Base-by-base conservation (phyloP, 225 moss, liverwort and hornwort genomes). In the Lunularia cruciata region DNA sequence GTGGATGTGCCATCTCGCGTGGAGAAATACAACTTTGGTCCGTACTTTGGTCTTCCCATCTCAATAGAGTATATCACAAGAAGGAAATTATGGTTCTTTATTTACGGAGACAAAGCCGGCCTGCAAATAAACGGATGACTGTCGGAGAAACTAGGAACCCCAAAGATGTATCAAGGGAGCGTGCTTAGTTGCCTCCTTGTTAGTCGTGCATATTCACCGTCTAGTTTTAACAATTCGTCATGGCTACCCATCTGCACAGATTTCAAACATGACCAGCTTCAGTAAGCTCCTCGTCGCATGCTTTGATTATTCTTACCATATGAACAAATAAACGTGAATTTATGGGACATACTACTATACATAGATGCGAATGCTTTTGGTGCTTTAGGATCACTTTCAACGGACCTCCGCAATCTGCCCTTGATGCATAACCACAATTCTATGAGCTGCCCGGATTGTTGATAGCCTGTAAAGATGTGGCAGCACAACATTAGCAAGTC, bases 391-490 rank as follows among this genome's bases (percentile, higher is more conserved):
- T 39, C 34, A 11, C 1, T 3, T 16, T 32, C 4, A 5, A 57
- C 78, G 22, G 71, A 94, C 94, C 94, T 95, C 95, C 63, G 83
- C 72, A 78, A 95, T 87, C 71, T 86, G 84, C 42, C 95, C 95
- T 74, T 95, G 86, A 68, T 85, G 86, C 95, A 95, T 95, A 57
- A 95, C 95, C 75, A 95, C 90, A 81, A 95, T 95, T 64, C 92
- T 87, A 83, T 88, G 83, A 37, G 92, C 95, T 77, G 92, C 88
- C 62, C 84, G 81, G 73, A 92, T 90, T 73, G 95, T 95, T 70
- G 95, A 95, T 49, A 95, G 72, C 76, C 95, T 95, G 86, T 63
- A 4, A 22, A 30, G 6, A 46, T 16, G 19, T 31, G 27, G 22
- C 13, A 46, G 12, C 27, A 46, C 38, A 46, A 7, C 45, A 31